Conservation (phyloP, 441 rosid species). For the Iberis amara region DNA sequence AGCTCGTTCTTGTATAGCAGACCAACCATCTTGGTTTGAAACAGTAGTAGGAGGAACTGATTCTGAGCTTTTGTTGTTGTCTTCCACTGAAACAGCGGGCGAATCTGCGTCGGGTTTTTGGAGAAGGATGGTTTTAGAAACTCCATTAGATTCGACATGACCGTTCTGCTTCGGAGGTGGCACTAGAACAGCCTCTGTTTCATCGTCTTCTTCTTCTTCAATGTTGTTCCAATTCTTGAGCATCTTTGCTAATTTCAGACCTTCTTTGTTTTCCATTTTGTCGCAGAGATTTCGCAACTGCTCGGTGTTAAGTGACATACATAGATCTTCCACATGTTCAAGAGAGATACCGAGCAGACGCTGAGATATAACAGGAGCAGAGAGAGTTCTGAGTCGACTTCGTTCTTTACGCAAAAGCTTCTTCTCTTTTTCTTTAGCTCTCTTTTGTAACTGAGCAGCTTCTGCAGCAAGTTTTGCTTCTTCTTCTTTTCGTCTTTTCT, state of each 20-base stretch:
- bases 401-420: conserved; percentile 81
- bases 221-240: conserved; percentile 43
- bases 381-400: conserved; percentile 67
- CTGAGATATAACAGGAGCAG: conserved; percentile 50
- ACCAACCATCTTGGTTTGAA: conserved; percentile 57
- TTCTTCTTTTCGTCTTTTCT: conserved; percentile 60
- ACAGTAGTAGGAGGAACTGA: no score
- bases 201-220: conserved; percentile 33
- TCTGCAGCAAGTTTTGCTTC: conserved; percentile 70
- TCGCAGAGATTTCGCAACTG: conserved; percentile 59
- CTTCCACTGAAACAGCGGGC: conserved; percentile 46
- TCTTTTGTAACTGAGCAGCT: conserved; percentile 61
- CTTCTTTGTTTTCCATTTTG: conserved; percentile 57
- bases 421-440: conserved; percentile 77
- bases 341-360: conserved; percentile 48
- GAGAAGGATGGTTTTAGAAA: conserved; percentile 69
- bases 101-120: conserved; percentile 73
- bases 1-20: conserved; percentile 84
- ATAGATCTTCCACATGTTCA: conserved; percentile 69
- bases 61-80: conserved; percentile 26
- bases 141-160: conserved; percentile 47
- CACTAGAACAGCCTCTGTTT: conserved; percentile 22
- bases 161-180: conserved; percentile 50
- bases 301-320: conserved; percentile 60
- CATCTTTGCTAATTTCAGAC: conserved; percentile 45